These are phyloP conservation scores for Ganoderma lucidum DNA, from an alignment of 1,284 basidiomycete genomes.

Conservation along the genomic window DNA sequence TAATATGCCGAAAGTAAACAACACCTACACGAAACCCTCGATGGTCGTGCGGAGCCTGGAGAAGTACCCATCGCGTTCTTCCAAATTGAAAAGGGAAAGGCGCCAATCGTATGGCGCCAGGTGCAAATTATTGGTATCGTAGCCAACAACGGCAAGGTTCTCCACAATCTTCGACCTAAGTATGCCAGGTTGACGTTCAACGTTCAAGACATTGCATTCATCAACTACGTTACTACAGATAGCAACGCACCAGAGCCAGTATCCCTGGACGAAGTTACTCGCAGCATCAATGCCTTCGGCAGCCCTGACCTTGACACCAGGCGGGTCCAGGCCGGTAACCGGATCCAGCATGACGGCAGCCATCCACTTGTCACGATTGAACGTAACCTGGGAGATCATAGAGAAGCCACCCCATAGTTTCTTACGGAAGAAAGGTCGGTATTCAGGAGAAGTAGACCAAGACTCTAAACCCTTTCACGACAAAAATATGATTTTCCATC, in stretches of 20 bases:
- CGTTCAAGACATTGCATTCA: constrained; percentile 13
- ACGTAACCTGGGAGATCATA: constrained; percentile 88
- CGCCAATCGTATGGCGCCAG: constrained; percentile 94
- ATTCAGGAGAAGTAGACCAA: constrained; percentile 85
- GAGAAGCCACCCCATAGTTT: constrained; percentile 88
- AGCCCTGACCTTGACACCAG: constrained; percentile 89
- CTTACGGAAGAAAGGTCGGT: constrained; percentile 83
- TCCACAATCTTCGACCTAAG: constrained; percentile 90
- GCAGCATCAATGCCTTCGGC: constrained; percentile 93
- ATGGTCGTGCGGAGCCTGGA: constrained; percentile 87
- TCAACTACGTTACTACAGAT: background rate
- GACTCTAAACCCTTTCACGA: constrained; percentile 74
- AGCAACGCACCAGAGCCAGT: constrained; percentile 87
- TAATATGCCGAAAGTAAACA: background rate
- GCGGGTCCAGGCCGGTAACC: constrained; percentile 90
- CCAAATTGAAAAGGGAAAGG: constrained; percentile 89
- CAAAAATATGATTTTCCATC: background rate
- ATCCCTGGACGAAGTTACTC: constrained; percentile 91
- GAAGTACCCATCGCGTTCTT: constrained; percentile 94
- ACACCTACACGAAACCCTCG: constrained; percentile 79
- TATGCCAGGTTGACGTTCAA: background rate
- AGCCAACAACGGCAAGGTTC: constrained; percentile 91
- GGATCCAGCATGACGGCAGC: constrained; percentile 91
- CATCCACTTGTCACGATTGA: constrained; percentile 91
- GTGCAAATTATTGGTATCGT: constrained; percentile 90